Base-by-base conservation (phyloP, 208 protist genomes). In the Trypanosomatidae sp. region DNA sequence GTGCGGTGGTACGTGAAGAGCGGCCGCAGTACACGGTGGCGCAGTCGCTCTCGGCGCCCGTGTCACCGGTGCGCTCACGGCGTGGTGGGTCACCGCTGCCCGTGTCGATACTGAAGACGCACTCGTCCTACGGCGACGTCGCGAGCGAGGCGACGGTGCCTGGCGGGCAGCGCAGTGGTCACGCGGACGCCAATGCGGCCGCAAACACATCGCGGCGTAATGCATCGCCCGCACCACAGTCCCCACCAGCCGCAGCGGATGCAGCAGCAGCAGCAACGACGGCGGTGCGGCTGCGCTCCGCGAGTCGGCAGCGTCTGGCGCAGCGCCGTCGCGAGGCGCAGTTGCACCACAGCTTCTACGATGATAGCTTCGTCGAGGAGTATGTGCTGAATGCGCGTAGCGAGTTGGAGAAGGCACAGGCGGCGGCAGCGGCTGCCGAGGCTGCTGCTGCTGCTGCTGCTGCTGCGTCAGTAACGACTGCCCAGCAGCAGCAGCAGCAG, bases 331-430 rank as follows among this genome's bases (percentile, higher is more conserved):
- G 66, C 27, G 68, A 92, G 60, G 83, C 83, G 10, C 66, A 88
- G 57, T 59, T 86, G 42, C 66, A 87, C 35, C 70, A 81, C 50
- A 77, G 74, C 48, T 92, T 92, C 47, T 92, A 88, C 67, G 83
- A 92, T 49, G 83, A 92, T 53, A 88, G 78, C 59, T 71, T 92
- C 40, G 78, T 92, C 7, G 83, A 92, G 60, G 75, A 88, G 57
- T 92, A 77, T 46, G 75, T 92, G 42, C 66, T 78, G 15, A 62
- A 51, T 20, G 57, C 57, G 13, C 55, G 72, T 45, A 52, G 53
- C 23, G 50, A 61, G 41, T 52, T 58, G 7, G 64, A 78, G 38
- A 47, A 64, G n/a, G n/a, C n/a, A n/a, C n/a, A n/a, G n/a, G n/a
- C n/a, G n/a, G n/a, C n/a, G n/a, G n/a, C n/a, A n/a, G n/a, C n/a